Percentiles rank a stretch among this genome's conserved stretches.
Conservation (phyloP, 1,284 basidiomycete species). For the Hypsizygus ulmarius region DNA sequence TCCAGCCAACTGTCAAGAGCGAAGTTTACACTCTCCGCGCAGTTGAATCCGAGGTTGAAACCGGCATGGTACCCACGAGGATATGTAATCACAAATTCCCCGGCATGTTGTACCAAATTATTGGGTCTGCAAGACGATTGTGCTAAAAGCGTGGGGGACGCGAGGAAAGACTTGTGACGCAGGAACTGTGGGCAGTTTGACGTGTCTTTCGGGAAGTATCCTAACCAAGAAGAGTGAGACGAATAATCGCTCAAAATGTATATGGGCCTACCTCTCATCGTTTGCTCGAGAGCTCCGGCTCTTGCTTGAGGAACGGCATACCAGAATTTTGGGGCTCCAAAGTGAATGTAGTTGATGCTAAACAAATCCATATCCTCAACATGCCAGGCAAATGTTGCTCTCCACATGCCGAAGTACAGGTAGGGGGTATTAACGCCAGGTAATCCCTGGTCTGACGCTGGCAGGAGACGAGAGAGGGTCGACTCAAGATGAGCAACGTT, state of each 20-base stretch:
- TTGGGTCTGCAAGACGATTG: constrained; percentile 85
- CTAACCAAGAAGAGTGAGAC: constrained; percentile 36
- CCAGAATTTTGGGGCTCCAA: constrained; percentile 97
- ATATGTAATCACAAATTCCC: constrained; percentile 96
- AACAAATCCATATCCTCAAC: constrained; percentile 98
- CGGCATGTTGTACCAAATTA: constrained; percentile 83
- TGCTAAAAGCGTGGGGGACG: constrained; percentile 82
- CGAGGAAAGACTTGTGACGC: constrained; percentile 95
- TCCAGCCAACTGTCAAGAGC: constrained; percentile 95
- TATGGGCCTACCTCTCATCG: constrained; percentile 66
- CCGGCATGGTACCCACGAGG: constrained; percentile 95
- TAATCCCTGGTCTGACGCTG: constrained; percentile 63
- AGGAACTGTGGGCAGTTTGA: constrained; percentile 90
- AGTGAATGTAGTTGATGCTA: constrained; percentile 99
- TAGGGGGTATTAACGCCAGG: constrained; percentile 98
- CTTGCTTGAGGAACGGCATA: constrained; percentile 91
- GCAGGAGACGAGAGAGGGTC: constrained; percentile 79
- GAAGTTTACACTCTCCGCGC: constrained; percentile 98
- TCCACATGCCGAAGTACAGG: constrained; percentile 99
- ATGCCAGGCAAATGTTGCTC: constrained; percentile 98
- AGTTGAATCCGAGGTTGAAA: constrained; percentile 97
- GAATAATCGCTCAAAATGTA: constrained; percentile 1
- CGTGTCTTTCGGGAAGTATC: constrained; percentile 85
- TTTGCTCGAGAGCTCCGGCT: constrained; percentile 74
- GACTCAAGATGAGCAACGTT: constrained; percentile 93